phyloP scores from a whole-genome alignment of 257 asterid species.

The Echites panduratus region DNA sequence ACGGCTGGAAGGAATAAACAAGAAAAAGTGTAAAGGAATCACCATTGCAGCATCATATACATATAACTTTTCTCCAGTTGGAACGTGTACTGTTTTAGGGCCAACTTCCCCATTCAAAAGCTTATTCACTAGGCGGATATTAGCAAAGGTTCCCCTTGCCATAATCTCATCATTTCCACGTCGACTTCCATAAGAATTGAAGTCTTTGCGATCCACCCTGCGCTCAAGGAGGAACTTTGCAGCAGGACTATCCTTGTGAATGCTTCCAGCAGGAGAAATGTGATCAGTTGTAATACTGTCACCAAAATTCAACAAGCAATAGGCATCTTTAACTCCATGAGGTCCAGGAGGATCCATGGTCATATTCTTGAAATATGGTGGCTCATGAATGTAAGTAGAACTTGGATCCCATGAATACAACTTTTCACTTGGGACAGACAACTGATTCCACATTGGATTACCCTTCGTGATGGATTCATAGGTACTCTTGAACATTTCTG shows the following conservation, averaged over 20 bases:
- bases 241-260: constrained; percentile 92
- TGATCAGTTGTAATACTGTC: constrained; percentile 95
- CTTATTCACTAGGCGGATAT: constrained; percentile 85
- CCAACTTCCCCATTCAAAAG: constrained; percentile 91
- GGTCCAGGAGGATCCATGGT: constrained; percentile 96
- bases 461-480: constrained; percentile 81
- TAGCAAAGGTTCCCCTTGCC: constrained; percentile 97
- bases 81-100: constrained; percentile 83
- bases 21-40: constrained; percentile 4
- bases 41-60: constrained; percentile 96
- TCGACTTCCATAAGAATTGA: constrained; percentile 94
- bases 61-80: constrained; percentile 70
- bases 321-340: constrained; percentile 87
- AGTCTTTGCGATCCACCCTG: constrained; percentile 79
- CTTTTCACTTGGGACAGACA: constrained; percentile 57
- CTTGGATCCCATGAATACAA: constrained; percentile 79
- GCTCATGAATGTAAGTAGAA: constrained; percentile 93
- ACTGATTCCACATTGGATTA: constrained; percentile 84
- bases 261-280: constrained; percentile 95
- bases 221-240: constrained; percentile 70
- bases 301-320: constrained; percentile 86
- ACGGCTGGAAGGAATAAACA: neutral
- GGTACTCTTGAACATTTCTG: constrained; percentile 91
- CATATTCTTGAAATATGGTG: constrained; percentile 89
- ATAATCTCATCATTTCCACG: constrained; percentile 96